Evolutionary conservation across 768 basidiomycete species (phyloP).

Genomic region (Hortiboletus campestris): DNA sequence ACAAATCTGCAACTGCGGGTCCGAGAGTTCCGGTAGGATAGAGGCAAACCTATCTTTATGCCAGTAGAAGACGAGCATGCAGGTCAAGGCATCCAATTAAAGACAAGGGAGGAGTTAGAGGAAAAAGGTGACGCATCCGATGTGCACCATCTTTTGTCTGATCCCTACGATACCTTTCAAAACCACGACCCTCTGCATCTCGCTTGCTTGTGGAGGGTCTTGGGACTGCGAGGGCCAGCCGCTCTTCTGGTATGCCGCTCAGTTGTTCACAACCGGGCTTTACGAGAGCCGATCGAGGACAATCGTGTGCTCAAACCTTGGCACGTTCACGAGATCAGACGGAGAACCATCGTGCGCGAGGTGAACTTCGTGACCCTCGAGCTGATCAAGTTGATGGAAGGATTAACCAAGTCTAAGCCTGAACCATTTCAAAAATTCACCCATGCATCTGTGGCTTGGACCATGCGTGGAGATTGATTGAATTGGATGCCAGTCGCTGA

Average conservation of each 20-base stretch:
- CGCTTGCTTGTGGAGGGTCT: slow-evolving; percentile 34
- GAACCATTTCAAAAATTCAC: no score
- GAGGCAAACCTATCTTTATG: not conserved
- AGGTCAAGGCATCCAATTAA: slow-evolving; percentile 11
- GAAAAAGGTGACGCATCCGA: slow-evolving; percentile 13
- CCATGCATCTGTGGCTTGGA: no score
- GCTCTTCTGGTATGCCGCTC: slow-evolving; percentile 67
- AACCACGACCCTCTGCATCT: slow-evolving; percentile 1
- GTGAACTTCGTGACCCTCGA: slow-evolving; percentile 33
- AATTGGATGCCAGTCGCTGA: no score
- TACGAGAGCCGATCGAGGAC: slow-evolving; percentile 59
- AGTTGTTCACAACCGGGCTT: slow-evolving; percentile 54
- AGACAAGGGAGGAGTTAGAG: slow-evolving; percentile 4
- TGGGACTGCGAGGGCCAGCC: no score
- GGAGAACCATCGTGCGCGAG: slow-evolving; percentile 41
- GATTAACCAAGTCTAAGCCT: not conserved
- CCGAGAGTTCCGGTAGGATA: not conserved
- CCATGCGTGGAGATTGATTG: not conserved
- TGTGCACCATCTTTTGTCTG: slow-evolving; percentile 32
- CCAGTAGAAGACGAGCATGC: not conserved
- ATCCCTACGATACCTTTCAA: slow-evolving; percentile 48
- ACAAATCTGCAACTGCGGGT: not conserved
- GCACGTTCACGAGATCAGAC: slow-evolving; percentile 60
- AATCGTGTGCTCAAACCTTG: slow-evolving; percentile 73
- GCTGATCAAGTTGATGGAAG: no score